Evolutionary conservation across 257 asterid genomes (phyloP).

Genomic region (Lavandula angustifolia): DNA sequence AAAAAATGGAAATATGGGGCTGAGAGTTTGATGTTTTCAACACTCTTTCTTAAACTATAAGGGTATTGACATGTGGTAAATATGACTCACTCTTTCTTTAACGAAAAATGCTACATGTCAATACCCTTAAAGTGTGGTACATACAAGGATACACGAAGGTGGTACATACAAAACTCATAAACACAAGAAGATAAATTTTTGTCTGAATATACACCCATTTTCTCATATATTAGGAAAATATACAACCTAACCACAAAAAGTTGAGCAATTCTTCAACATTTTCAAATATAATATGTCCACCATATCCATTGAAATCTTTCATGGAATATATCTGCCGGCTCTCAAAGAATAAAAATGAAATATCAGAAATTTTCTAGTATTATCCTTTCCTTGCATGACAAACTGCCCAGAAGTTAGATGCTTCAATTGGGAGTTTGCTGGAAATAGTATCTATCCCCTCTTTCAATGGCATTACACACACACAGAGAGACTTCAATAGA

Average conservation of each 20-base stretch:
- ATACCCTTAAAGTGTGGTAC: no score
- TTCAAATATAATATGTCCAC: neutral
- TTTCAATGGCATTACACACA: neutral
- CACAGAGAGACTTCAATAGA: no score
- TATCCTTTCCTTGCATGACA: constrained; percentile 15
- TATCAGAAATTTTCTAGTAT: neutral
- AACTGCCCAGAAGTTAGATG: constrained; percentile 30
- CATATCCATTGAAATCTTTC: constrained; percentile 13
- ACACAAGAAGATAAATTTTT: neutral
- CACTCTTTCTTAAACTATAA: no score
- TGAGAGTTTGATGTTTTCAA: no score
- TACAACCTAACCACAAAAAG: neutral
- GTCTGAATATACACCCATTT: neutral
- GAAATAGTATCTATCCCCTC: neutral
- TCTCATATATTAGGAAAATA: no score
- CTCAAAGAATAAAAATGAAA: neutral
- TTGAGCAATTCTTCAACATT: neutral
- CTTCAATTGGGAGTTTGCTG: constrained; percentile 13
- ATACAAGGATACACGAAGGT: no score
- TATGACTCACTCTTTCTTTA: no score
- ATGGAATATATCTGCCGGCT: constrained; percentile 16
- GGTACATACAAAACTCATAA: no score
- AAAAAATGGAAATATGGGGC: no score
- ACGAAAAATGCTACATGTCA: no score
- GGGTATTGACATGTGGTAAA: no score